These are phyloP conservation scores for Venustampulla echinocandica DNA, from an alignment of 495 filamentous ascomycete species.

Conservation along the genomic window DNA sequence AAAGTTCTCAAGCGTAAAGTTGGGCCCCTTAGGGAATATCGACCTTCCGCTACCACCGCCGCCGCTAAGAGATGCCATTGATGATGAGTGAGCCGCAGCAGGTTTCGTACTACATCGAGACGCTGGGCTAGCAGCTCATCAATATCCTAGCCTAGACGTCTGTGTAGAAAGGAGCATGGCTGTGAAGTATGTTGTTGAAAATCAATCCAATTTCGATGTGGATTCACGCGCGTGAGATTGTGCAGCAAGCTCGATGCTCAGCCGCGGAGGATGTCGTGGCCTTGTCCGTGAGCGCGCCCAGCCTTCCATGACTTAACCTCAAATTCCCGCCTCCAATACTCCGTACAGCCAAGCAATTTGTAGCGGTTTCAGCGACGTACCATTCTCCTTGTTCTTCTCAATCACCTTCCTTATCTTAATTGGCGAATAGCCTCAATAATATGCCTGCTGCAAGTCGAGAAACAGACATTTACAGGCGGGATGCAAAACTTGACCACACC, in stretches of 20 bases:
- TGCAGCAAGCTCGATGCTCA: not conserved
- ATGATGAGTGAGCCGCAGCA: slow-evolving; percentile 1
- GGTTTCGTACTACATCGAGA: slow-evolving; percentile 15
- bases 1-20: slow-evolving; percentile 82
- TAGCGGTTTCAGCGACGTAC: too few species aligned
- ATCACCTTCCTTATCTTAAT: not conserved
- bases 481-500: slow-evolving; percentile 48
- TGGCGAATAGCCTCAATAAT: not conserved
- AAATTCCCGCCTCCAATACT: not conserved
- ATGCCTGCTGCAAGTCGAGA: slow-evolving; percentile 19
- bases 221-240: slow-evolving; percentile 3
- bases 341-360: too few species aligned
- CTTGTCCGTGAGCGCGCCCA: slow-evolving; percentile 7
- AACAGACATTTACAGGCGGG: slow-evolving; percentile 49
- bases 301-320: slow-evolving; percentile 10
- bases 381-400: not conserved
- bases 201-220: not conserved
- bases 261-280: slow-evolving; percentile 4
- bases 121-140: not conserved
- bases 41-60: slow-evolving; percentile 41
- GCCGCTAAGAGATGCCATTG: slow-evolving; percentile 35
- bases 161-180: too few species aligned
- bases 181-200: not conserved
- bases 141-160: too few species aligned
- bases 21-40: slow-evolving; percentile 68